Base-by-base conservation (phyloP, 2,329 filamentous ascomycete genomes). In the Aspergillus melleus region DNA sequence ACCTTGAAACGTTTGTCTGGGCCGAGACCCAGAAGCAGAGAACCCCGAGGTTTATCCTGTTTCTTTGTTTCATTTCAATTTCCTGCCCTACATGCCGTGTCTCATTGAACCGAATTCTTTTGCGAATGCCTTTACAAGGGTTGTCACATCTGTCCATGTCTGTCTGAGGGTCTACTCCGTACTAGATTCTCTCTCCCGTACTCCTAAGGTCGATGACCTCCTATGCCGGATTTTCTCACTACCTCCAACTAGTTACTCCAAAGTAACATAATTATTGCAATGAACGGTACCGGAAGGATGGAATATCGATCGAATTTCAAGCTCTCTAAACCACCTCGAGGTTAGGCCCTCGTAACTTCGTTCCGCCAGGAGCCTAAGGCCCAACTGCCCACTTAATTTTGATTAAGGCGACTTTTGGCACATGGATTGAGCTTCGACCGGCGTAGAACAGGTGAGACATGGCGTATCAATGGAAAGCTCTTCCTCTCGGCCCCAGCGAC, bases 381-480 rank as follows among this genome's bases (percentile, higher is more conserved):
- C 36, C 36, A 42, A n/a, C 9, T 19, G 30, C 16, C 49, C 59
- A 53, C 53, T 58, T 56, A 59, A 56, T 59, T 52, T 61, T 50
- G 59, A 52, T 56, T 52, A n/a, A 19, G 36, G 42, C 32, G 30
- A 8, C 36, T 30, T 20, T 22, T 26, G 47, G 42, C 44, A 49
- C 9, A 39, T 46, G 14, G 26, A 59, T 20, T n/a, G 26, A 55
- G 47, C 32, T 50, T 47, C 53, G 19, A 49, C 51, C 56, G 50
- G 54, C 51, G 39, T 46, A 16, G 36, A 30, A 49, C 49, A 39
- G 55, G 62, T 72, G 70, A 72, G 71, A 72, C 70, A 66, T 69
- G 65, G 60, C 57, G 60, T 61, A 58, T 54, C 55, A 61, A 49
- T 46, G 29, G 54, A 53, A 16, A 47, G 39, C n/a, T 3, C 46